These are phyloP conservation scores for Trametes maxima DNA, from an alignment of 768 basidiomycete genomes.

Conservation along the genomic window DNA sequence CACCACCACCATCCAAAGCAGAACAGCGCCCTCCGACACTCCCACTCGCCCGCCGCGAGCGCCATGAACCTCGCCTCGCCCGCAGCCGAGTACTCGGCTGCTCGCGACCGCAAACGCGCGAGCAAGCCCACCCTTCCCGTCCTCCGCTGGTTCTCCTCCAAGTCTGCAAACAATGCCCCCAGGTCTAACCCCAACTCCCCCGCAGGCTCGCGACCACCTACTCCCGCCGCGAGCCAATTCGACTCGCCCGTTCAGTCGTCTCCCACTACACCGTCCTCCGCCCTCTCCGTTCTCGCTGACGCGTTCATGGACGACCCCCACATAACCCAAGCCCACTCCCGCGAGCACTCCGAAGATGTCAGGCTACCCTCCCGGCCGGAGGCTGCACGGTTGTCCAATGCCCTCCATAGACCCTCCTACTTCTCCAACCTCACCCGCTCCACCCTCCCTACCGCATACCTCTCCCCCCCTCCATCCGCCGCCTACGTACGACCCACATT, in stretches of 20 bases:
- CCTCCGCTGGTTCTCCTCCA: conserved; percentile 49
- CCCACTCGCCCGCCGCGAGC: background rate
- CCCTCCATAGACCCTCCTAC: conserved; percentile 28
- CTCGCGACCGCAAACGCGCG: conserved; percentile 17
- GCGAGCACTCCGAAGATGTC: conserved; percentile 13
- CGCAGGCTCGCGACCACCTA: conserved; percentile 19
- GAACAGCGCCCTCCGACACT: background rate
- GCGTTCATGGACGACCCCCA: conserved; percentile 34
- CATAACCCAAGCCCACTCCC: conserved; percentile 22
- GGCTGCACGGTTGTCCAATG: conserved; percentile 28
- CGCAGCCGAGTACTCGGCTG: conserved; percentile 9
- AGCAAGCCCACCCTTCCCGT: conserved; percentile 31
- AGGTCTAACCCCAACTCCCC: conserved; percentile 19
- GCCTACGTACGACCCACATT: conserved; percentile 19
- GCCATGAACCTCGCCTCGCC: conserved; percentile 13
- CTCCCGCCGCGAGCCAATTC: conserved; percentile 17
- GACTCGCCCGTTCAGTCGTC: conserved; percentile 16
- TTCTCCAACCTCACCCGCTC: conserved; percentile 54
- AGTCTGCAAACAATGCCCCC: conserved; percentile 24
- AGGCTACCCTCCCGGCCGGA: conserved; percentile 30
- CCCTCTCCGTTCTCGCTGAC: conserved; percentile 38
- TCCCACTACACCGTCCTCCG: conserved; percentile 34
- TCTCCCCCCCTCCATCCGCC: conserved; percentile 45
- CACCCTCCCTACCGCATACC: conserved; percentile 63
- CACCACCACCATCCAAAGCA: conserved; percentile 5